phyloP scores from a whole-genome alignment of 2,329 filamentous ascomycete genomes.

The Tolypocladium pustulatum region DNA sequence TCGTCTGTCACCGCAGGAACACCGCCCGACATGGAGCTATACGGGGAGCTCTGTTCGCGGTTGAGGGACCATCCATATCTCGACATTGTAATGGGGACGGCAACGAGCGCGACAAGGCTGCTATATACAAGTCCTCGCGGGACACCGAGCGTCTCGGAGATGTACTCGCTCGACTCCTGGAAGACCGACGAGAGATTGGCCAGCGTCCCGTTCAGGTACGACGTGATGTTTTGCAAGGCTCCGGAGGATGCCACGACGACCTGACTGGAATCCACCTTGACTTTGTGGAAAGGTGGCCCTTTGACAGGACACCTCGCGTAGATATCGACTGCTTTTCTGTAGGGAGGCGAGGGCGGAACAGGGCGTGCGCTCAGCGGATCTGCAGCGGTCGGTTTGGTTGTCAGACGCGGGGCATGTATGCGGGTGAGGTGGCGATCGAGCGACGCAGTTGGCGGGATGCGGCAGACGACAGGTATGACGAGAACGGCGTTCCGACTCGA shows the following conservation, averaged over 20 bases:
- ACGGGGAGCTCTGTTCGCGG: slow-evolving; percentile 41
- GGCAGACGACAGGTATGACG: neutral
- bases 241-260: slow-evolving; percentile 49
- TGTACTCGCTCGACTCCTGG: slow-evolving; percentile 38
- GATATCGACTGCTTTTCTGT: neutral
- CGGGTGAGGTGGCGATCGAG: neutral
- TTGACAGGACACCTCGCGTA: slow-evolving; percentile 21
- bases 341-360: neutral
- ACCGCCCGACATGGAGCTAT: slow-evolving; percentile 33
- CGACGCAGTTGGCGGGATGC: neutral
- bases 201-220: slow-evolving; percentile 45
- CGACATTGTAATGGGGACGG: slow-evolving; percentile 42
- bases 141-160: slow-evolving; percentile 39
- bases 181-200: slow-evolving; percentile 36
- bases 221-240: slow-evolving; percentile 50
- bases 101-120: slow-evolving; percentile 37
- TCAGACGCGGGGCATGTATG: neutral
- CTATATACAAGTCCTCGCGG: slow-evolving; percentile 38
- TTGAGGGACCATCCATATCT: slow-evolving; percentile 39
- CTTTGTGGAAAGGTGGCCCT: slow-evolving; percentile 26
- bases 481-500: neutral
- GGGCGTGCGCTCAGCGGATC: neutral
- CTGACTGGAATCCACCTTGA: slow-evolving; percentile 54
- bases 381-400: neutral
- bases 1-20: slow-evolving; percentile 59